A percentile compares a stretch with the other conserved stretches of the same genome.
Evolutionary conservation across 2,329 filamentous ascomycete species (phyloP).

Genomic region (Periconia macrospinosa): DNA sequence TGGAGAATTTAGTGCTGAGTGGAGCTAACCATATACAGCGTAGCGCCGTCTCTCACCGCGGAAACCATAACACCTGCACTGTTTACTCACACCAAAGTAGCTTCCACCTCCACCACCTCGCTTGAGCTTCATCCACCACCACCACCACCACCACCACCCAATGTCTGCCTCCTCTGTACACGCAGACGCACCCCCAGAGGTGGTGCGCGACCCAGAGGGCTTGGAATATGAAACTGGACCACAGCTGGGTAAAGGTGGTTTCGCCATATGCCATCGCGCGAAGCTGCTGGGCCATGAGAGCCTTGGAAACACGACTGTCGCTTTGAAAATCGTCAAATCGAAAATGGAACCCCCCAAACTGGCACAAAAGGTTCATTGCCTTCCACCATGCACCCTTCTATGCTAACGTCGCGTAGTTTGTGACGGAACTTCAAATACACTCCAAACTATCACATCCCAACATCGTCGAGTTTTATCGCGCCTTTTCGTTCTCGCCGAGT

Average conservation of each 20-base stretch:
- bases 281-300: constrained; percentile 59
- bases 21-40: neutral
- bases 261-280: constrained; percentile 78
- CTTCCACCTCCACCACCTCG: constrained; percentile 2
- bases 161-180: constrained; percentile 51
- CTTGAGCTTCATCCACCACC: neutral
- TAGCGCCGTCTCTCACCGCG: neutral
- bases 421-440: constrained; percentile 91
- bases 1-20: neutral
- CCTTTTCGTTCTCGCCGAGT: constrained; percentile 84
- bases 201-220: constrained; percentile 70
- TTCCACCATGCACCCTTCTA: neutral
- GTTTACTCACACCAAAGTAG: neutral
- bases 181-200: constrained; percentile 54
- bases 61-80: neutral
- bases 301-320: constrained; percentile 67
- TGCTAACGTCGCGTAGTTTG: constrained; percentile 56
- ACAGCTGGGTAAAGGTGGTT: constrained; percentile 77
- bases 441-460: constrained; percentile 97
- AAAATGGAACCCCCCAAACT: constrained; percentile 78
- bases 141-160: constrained; percentile 24
- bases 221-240: constrained; percentile 74
- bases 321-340: constrained; percentile 81
- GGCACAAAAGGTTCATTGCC: constrained; percentile 72
- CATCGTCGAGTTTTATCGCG: constrained; percentile 92